phyloP scores from a whole-genome alignment of 2,329 filamentous ascomycete genomes.

The Phoma sp. region DNA sequence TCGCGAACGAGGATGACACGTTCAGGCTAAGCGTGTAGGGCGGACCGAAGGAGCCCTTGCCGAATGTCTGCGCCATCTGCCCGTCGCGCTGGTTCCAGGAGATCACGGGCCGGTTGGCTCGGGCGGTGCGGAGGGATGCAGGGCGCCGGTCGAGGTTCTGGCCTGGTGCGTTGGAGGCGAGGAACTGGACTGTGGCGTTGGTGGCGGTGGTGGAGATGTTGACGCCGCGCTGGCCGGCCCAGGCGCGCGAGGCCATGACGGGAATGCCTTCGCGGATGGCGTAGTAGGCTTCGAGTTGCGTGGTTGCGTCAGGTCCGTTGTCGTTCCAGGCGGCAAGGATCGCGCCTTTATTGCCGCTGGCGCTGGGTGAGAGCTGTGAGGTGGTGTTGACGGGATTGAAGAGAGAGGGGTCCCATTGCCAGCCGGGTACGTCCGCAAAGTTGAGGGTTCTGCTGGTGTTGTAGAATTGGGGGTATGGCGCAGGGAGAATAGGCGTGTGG shows the following conservation, averaged over 20 bases:
- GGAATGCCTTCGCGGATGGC: constrained; percentile 55
- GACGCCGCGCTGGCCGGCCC: constrained; percentile 49
- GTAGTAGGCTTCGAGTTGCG: constrained; percentile 57
- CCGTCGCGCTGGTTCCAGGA: constrained; percentile 38
- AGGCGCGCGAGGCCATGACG: constrained; percentile 51
- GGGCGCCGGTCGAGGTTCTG: constrained; percentile 54
- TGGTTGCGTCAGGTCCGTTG: constrained; percentile 56
- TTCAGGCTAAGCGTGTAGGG: constrained; percentile 53
- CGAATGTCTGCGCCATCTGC: constrained; percentile 26
- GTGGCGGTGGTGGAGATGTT: constrained; percentile 37
- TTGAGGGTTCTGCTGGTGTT: constrained; percentile 53
- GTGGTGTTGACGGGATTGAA: constrained; percentile 54
- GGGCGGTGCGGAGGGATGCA: constrained; percentile 1
- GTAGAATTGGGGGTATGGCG: constrained; percentile 56
- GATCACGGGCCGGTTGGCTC: constrained; percentile 29
- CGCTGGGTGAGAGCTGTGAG: constrained; percentile 44
- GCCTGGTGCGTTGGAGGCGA: constrained; percentile 47
- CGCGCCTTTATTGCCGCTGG: constrained; percentile 42
- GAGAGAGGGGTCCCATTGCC: constrained; percentile 56
- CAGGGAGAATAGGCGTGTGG: constrained; percentile 54
- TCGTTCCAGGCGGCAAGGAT: constrained; percentile 57
- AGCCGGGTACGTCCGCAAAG: constrained; percentile 51
- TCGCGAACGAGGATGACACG: constrained; percentile 51
- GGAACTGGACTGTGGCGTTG: constrained; percentile 45
- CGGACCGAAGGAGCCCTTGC: constrained; percentile 53